Conservation (phyloP, 768 basidiomycete genomes). For the Hirschioporus abietinus region DNA sequence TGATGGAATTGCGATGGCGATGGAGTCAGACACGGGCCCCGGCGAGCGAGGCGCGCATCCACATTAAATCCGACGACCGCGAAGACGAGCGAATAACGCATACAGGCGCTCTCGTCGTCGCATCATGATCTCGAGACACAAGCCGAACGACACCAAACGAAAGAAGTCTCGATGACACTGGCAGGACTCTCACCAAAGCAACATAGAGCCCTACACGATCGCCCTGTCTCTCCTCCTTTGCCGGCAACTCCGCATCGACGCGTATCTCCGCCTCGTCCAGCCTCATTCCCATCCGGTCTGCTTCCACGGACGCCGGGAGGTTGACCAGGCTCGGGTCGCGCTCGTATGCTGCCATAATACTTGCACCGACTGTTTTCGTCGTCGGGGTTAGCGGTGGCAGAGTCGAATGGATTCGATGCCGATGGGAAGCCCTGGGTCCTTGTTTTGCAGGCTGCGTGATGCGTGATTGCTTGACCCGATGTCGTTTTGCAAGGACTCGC, state of each 20-base stretch:
- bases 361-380: neutral
- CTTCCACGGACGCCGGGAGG: neutral
- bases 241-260: neutral
- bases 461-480: neutral
- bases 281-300: neutral
- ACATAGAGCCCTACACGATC: neutral
- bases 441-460: neutral
- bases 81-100: neutral
- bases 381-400: neutral
- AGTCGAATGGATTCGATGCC: neutral
- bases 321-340: neutral
- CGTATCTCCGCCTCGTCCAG: neutral
- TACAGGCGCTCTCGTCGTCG: neutral
- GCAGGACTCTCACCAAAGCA: neutral
- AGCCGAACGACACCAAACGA: neutral
- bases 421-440: neutral
- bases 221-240: neutral
- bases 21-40: neutral
- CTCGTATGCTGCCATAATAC: neutral
- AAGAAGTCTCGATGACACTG: too few relatives aligned
- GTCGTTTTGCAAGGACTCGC: too few relatives aligned
- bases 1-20: too few relatives aligned
- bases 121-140: neutral
- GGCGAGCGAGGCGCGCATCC: neutral
- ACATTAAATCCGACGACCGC: neutral